A percentile compares a stretch with the other conserved stretches of the same genome.
Evolutionary conservation across 495 filamentous ascomycete genomes (phyloP).

Genomic region (Lepidopterella palustris): DNA sequence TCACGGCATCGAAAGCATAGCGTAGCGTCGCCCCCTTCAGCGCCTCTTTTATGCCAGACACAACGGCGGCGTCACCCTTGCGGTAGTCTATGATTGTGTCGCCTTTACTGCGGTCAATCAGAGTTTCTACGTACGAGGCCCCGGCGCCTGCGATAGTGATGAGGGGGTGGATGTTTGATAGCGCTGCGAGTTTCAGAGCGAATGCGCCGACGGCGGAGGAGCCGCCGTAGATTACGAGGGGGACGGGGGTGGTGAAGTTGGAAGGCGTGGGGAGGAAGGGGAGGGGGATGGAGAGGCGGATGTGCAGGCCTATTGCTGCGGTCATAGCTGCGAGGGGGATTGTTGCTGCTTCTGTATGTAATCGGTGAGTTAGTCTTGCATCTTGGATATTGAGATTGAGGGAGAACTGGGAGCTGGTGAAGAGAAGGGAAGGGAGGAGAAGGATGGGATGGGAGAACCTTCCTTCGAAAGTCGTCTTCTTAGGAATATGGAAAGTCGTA

Average conservation of each 20-base stretch:
- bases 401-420: background rate
- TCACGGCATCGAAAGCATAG: slow-evolving; percentile 57
- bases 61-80: slow-evolving; percentile 48
- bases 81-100: slow-evolving; percentile 70
- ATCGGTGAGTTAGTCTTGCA: background rate
- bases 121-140: slow-evolving; percentile 47
- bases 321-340: slow-evolving; percentile 73
- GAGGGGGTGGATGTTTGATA: slow-evolving; percentile 67
- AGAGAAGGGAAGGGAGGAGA: too few relatives aligned
- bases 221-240: slow-evolving; percentile 63
- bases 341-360: slow-evolving; percentile 54
- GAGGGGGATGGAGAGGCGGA: slow-evolving; percentile 52
- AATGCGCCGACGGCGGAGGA: slow-evolving; percentile 62
- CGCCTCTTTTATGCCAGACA: slow-evolving; percentile 46
- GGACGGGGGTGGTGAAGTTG: slow-evolving; percentile 37
- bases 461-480: slow-evolving; percentile 62
- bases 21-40: slow-evolving; percentile 32
- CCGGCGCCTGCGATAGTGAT: slow-evolving; percentile 61
- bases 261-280: slow-evolving; percentile 54
- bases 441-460: too few relatives aligned
- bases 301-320: slow-evolving; percentile 57
- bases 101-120: slow-evolving; percentile 59
- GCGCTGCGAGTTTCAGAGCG: slow-evolving; percentile 58
- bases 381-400: background rate
- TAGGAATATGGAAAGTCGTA: slow-evolving; percentile 64